These are phyloP conservation scores for Fulvia fulva DNA, from an alignment of 2,329 filamentous ascomycete genomes.

Conservation along the genomic window DNA sequence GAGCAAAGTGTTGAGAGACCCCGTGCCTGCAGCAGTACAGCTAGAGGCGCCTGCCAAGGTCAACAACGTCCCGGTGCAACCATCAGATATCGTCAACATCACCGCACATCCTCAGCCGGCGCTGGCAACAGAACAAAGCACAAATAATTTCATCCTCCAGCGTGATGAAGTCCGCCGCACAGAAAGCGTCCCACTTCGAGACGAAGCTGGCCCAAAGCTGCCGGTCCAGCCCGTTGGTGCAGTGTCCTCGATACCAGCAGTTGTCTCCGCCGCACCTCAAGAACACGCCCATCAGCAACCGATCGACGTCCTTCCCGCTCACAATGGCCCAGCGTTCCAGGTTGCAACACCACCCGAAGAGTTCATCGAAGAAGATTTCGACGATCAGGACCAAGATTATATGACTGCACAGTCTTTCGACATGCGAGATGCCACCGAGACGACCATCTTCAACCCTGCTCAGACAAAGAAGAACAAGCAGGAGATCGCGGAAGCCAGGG, in stretches of 20 bases:
- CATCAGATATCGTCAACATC: not conserved
- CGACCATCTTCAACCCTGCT: constrained; percentile 60
- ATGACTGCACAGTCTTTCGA: constrained; percentile 75
- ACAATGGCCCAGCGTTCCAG: constrained; percentile 5
- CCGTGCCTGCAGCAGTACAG: not conserved
- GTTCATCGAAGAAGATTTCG: constrained; percentile 63
- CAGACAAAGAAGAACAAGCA: constrained; percentile 64
- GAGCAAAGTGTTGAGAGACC: constrained; percentile 32
- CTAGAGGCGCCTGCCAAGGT: not conserved
- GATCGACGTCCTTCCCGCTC: not conserved
- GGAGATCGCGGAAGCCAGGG: constrained; percentile 67
- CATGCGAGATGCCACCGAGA: constrained; percentile 65
- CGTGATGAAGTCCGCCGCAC: constrained; percentile 27
- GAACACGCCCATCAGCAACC: not conserved
- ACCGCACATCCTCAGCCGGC: constrained; percentile 10
- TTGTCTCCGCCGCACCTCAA: not conserved
- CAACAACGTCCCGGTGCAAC: constrained; percentile 4
- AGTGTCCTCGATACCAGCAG: not conserved
- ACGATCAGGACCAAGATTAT: constrained; percentile 65
- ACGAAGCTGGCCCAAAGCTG: constrained; percentile 20
- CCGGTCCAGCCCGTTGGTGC: not conserved
- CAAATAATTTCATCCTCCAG: constrained; percentile 12
- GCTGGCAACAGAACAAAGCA: constrained; percentile 8
- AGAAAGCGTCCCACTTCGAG: constrained; percentile 28
- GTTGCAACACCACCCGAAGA: constrained; percentile 18